Conservation (phyloP, 192 early-diverging fungal species). For the Powellomyces hirtus region DNA sequence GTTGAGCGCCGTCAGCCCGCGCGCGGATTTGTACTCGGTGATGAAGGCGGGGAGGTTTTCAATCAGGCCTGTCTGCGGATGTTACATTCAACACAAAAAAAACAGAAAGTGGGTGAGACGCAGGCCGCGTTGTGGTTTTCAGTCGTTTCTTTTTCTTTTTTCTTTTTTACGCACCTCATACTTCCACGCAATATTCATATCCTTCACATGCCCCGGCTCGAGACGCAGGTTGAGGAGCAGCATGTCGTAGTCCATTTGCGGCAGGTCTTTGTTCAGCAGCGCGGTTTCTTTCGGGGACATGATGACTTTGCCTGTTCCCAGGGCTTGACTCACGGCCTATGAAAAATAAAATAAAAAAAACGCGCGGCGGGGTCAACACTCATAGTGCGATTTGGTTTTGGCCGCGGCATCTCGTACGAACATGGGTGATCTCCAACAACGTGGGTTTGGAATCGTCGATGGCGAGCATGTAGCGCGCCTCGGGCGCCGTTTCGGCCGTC, state of each 20-base stretch:
- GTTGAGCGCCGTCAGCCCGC: slow-evolving; percentile 52
- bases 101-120: not conserved
- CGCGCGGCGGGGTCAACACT: not conserved
- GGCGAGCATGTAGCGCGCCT: slow-evolving; percentile 53
- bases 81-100: no score
- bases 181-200: slow-evolving; percentile 60
- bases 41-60: slow-evolving; percentile 52
- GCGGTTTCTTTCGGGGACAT: slow-evolving; percentile 52
- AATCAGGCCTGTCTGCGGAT: slow-evolving; percentile 44
- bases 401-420: slow-evolving; percentile 8
- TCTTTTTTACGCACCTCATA: slow-evolving; percentile 51
- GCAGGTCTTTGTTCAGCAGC: slow-evolving; percentile 46
- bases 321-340: slow-evolving; percentile 52
- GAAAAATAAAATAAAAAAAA: no score
- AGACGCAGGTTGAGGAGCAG: slow-evolving; percentile 51
- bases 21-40: slow-evolving; percentile 61
- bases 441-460: slow-evolving; percentile 59
- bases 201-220: slow-evolving; percentile 57
- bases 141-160: no score
- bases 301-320: slow-evolving; percentile 54
- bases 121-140: not conserved
- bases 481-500: slow-evolving; percentile 52
- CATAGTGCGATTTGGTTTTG: not conserved
- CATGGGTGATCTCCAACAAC: slow-evolving; percentile 53
- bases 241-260: slow-evolving; percentile 58